A percentile compares a stretch with the other conserved stretches of the same genome.
phyloP scores from a whole-genome alignment of 768 basidiomycete genomes.

The Lactarius hengduanensis region DNA sequence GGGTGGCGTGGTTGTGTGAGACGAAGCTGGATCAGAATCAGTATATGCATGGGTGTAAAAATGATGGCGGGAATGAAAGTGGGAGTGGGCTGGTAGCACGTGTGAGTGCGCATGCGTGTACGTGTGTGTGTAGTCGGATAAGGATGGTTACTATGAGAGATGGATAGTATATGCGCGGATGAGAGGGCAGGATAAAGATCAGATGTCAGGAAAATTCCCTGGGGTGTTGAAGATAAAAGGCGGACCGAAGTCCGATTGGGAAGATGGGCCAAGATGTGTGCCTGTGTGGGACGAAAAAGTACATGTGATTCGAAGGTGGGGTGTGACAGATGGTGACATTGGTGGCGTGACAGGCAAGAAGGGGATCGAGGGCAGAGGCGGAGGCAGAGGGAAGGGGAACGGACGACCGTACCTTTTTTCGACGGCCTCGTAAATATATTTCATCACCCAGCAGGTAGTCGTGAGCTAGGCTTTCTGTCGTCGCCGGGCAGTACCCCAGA shows the following conservation, averaged over 20 bases:
- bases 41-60: not conserved
- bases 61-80: slow-evolving; percentile 13
- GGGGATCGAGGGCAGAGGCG: not conserved
- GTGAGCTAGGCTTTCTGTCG: not conserved
- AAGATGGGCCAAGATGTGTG: slow-evolving; percentile 6
- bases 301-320: slow-evolving; percentile 13
- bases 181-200: not conserved
- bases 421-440: not conserved
- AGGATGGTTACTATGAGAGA: not conserved
- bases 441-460: not conserved
- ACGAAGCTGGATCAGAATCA: slow-evolving; percentile 8
- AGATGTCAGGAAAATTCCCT: not conserved
- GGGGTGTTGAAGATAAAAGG: not conserved
- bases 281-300: slow-evolving; percentile 10
- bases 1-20: not conserved
- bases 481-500: not conserved
- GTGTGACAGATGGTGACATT: not conserved
- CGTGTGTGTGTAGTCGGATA: not conserved
- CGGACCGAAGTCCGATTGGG: slow-evolving; percentile 14
- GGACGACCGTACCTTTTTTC: not conserved
- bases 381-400: slow-evolving; percentile 1
- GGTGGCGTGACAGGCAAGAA: not conserved
- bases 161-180: not conserved
- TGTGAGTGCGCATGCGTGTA: not conserved
- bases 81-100: slow-evolving; percentile 8